Conservation (phyloP, 179 eudicot genomes). For the Beta lomatogona region DNA sequence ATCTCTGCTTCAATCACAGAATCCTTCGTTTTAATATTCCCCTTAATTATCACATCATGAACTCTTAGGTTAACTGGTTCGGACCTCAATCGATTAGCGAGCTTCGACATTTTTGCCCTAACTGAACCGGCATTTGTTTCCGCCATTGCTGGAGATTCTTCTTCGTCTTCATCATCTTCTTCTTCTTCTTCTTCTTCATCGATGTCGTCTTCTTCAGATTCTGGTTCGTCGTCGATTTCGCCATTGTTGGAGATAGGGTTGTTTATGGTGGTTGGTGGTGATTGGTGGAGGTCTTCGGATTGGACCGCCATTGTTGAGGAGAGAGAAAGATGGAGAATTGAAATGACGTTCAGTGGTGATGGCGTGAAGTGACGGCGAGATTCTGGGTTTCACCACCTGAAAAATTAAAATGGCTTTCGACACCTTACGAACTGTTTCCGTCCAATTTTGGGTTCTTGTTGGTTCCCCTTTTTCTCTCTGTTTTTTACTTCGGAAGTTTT, state of each 20-base stretch:
- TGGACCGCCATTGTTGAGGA: slow-evolving; percentile 8
- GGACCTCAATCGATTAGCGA: slow-evolving; percentile 45
- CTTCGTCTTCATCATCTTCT: slow-evolving; percentile 41
- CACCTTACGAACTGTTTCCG: background rate
- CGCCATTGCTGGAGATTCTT: slow-evolving; percentile 11
- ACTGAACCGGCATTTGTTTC: slow-evolving; percentile 32
- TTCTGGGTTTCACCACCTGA: background rate
- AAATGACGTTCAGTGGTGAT: background rate
- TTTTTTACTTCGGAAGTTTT: too few relatives aligned
- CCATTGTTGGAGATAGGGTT: slow-evolving; percentile 10
- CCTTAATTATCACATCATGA: slow-evolving; percentile 77
- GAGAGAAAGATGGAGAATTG: background rate
- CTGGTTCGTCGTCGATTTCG: slow-evolving; percentile 10
- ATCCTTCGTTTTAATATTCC: slow-evolving; percentile 73
- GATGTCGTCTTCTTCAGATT: slow-evolving; percentile 25
- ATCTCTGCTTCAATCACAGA: slow-evolving; percentile 65
- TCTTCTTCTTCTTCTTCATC: slow-evolving; percentile 33
- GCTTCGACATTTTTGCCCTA: slow-evolving; percentile 47
- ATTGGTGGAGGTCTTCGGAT: background rate
- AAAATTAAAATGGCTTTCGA: background rate
- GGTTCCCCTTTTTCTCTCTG: too few relatives aligned
- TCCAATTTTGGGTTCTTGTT: background rate
- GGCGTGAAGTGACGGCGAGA: background rate
- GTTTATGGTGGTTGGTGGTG: background rate
- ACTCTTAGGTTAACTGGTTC: slow-evolving; percentile 65